Evolutionary conservation across 495 filamentous ascomycete genomes (phyloP), one percentile per base, ranked within the genome.

Genomic region (Corynascus novoguineensis): DNA sequence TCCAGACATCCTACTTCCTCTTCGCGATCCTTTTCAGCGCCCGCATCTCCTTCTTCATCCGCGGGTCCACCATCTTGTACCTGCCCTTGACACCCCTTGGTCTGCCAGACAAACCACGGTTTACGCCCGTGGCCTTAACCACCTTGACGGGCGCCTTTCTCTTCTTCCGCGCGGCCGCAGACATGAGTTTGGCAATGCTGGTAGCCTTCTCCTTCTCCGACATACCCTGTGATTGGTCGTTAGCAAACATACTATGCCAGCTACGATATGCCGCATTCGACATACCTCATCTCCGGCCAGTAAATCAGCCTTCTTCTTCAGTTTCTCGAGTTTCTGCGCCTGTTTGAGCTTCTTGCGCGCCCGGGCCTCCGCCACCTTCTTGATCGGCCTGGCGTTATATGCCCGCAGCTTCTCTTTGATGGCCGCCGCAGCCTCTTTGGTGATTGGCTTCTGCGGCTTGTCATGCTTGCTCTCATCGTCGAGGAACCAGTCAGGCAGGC

Each of bases 31-130:
- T 84, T 81, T 97, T 99, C 73, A 88, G 78, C 14, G 87, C 95
- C 67, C 93, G 81, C 51, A 92, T 82, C 79, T 99, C 93, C 86
- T 99, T 99, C 84, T 96, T 97, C 83, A 99, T 83, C 60, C 93
- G 81, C 17, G 87, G 75, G 77, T 99, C 93, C 58, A 99, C 93
- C 79, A 99, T 96, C 86, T 97, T 97, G 73, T 98, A 98, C 67
- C 87, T 86, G 35, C 93, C 93, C 81, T 97, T 98, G 49, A 97
- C 92, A 17, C 64, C 60, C 55, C 66, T 72, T 1, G 75, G 75
- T 38, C 79, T 65, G 21, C 80, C 80, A 53, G 74, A 64, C 56
- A 95, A 83, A 64, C 91, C 95, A 63, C 83, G 83, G 68, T 99
- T 97, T 53, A 78, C 70, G 55, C 93, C 95, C 57, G 78, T 81